Conservation (phyloP, 352 stramenopile species). For the Thraustochytrium sp. region DNA sequence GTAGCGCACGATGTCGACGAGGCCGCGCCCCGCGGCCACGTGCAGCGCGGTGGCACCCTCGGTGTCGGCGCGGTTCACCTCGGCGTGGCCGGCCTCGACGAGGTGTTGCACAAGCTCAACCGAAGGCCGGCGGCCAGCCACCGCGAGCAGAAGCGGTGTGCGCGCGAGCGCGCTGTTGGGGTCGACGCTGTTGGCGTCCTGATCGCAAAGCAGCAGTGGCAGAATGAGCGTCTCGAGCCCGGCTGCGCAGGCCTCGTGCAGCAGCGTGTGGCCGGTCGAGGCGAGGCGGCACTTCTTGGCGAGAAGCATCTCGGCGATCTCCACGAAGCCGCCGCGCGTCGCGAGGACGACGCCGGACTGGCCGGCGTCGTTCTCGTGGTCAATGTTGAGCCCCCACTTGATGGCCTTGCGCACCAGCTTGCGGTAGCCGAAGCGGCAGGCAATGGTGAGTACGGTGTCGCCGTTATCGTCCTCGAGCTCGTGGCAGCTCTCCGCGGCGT, state of each 20-base stretch:
- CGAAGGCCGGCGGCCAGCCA: neutral
- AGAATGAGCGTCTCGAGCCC: constrained; percentile 20
- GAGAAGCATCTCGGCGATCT: constrained; percentile 26
- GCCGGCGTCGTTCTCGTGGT: constrained; percentile 37
- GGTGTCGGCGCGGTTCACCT: neutral
- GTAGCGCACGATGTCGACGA: neutral
- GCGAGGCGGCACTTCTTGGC: constrained; percentile 11
- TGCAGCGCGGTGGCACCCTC: constrained; percentile 18
- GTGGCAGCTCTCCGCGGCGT: constrained; percentile 11
- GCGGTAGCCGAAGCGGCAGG: neutral
- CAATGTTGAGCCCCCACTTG: constrained; percentile 39
- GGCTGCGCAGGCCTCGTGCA: constrained; percentile 21
- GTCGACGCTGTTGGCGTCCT: constrained; percentile 8
- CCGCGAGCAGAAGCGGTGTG: neutral
- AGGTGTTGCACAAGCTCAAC: constrained; percentile 35
- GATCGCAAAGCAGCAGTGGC: constrained; percentile 14
- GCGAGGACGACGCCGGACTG: neutral
- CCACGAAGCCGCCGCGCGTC: neutral
- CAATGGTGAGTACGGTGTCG: constrained; percentile 25
- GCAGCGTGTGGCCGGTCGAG: neutral
- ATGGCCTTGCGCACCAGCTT: constrained; percentile 30
- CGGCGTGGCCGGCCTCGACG: constrained; percentile 1
- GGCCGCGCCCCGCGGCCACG: neutral
- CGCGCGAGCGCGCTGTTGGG: neutral
- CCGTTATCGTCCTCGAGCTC: constrained; percentile 29